Percentiles rank a stretch among this genome's conserved stretches.
These are phyloP conservation scores for Termitomyces sp. DNA, from an alignment of 768 basidiomycete species.

Conservation along the genomic window DNA sequence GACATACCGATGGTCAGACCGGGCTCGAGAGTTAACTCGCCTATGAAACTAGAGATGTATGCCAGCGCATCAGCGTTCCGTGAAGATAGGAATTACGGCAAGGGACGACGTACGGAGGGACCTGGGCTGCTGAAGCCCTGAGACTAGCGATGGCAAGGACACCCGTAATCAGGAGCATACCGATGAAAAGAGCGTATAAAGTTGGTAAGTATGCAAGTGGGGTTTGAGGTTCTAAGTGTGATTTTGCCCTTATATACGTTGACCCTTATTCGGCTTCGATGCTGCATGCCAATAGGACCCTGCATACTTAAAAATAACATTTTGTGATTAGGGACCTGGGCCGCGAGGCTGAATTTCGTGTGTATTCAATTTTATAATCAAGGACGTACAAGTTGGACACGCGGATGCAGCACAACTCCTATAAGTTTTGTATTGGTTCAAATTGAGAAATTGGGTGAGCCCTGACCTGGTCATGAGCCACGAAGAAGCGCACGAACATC, in stretches of 20 bases:
- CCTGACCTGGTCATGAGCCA: background rate
- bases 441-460: background rate
- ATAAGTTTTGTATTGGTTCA: background rate
- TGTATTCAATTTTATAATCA: background rate
- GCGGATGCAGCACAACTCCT: background rate
- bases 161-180: slow-evolving; percentile 7
- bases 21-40: slow-evolving; percentile 39
- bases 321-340: background rate
- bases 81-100: background rate
- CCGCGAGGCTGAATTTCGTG: background rate
- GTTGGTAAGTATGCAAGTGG: background rate
- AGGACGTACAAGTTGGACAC: background rate
- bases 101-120: slow-evolving; percentile 16
- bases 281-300: background rate
- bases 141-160: slow-evolving; percentile 10
- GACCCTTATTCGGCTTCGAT: background rate
- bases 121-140: slow-evolving; percentile 21
- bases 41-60: slow-evolving; percentile 27
- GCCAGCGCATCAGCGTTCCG: background rate
- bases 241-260: background rate
- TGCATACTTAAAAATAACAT: background rate
- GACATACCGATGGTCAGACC: slow-evolving; percentile 33
- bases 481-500: background rate
- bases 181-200: slow-evolving; percentile 8
- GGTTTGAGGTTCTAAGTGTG: background rate